These are phyloP conservation scores for Fusarium mexicanum DNA, from an alignment of 2,329 filamentous ascomycete genomes.

Conservation along the genomic window DNA sequence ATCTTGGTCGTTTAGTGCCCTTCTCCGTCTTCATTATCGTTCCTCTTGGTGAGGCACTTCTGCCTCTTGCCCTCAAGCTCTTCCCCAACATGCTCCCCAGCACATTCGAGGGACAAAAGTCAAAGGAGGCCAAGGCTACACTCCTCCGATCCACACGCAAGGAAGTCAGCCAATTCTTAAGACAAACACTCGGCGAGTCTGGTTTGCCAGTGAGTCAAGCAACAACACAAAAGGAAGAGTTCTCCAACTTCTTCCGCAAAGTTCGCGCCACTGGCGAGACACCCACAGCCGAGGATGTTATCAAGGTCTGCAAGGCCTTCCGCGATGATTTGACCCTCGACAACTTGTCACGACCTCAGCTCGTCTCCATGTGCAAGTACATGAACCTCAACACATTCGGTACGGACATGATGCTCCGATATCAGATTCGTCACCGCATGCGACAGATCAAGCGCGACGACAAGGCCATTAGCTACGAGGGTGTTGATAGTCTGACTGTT, in stretches of 20 bases:
- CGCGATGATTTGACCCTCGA: constrained; percentile 97
- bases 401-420: constrained; percentile 96
- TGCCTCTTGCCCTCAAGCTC: constrained; percentile 89
- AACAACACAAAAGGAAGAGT: constrained; percentile 91
- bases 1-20: constrained; percentile 89
- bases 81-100: constrained; percentile 98
- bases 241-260: constrained; percentile 97
- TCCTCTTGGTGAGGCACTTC: constrained; percentile 91
- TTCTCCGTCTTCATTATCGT: constrained; percentile 98
- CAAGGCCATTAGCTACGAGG: constrained; percentile 91
- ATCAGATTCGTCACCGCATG: constrained; percentile 97
- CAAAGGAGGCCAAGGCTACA: constrained; percentile 88
- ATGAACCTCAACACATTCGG: constrained; percentile 98
- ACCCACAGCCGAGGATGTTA: constrained; percentile 88
- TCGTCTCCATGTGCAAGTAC: constrained; percentile 98
- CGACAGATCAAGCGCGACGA: constrained; percentile 99
- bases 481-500: constrained; percentile 92
- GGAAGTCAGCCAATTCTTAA: constrained; percentile 91
- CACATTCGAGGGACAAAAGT: constrained; percentile 93
- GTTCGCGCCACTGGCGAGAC: constrained; percentile 89
- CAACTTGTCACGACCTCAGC: constrained; percentile 93
- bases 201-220: constrained; percentile 86
- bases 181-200: constrained; percentile 90
- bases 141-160: constrained; percentile 86
- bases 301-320: constrained; percentile 99